These are phyloP conservation scores for Xylariales sp. DNA, from an alignment of 2,329 filamentous ascomycete species.

Conservation along the genomic window DNA sequence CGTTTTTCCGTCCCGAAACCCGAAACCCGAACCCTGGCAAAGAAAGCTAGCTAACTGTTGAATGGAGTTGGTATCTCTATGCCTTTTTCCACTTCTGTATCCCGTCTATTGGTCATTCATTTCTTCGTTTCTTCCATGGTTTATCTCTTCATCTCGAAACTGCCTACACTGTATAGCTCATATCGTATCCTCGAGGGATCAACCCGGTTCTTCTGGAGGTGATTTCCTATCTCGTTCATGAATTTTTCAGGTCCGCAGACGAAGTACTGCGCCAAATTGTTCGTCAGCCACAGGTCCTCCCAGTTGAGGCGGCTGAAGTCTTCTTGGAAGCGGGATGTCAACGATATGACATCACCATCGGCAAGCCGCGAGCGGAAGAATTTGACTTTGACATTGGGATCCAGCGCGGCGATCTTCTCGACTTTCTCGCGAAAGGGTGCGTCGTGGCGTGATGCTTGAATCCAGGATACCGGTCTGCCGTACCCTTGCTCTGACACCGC, in stretches of 20 bases:
- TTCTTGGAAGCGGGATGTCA: constrained; percentile 58
- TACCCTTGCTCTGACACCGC: constrained; percentile 59
- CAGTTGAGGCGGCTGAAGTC: constrained; percentile 59
- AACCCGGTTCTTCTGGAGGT: constrained; percentile 41
- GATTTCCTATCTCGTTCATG: constrained; percentile 60
- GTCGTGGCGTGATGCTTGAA: constrained; percentile 66
- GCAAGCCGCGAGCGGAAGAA: constrained; percentile 64
- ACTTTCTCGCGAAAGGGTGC: constrained; percentile 67
- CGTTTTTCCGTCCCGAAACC: constrained; percentile 10
- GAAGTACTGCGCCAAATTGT: constrained; percentile 63
- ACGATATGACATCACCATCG: constrained; percentile 58
- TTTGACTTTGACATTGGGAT: constrained; percentile 54
- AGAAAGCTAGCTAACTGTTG: constrained; percentile 10
- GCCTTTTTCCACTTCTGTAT: constrained; percentile 1
- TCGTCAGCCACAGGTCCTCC: constrained; percentile 59
- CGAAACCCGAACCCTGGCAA: constrained; percentile 2
- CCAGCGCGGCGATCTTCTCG: constrained; percentile 54
- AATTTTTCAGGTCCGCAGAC: constrained; percentile 67
- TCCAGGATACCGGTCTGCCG: constrained; percentile 65
- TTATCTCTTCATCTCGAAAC: constrained; percentile 43
- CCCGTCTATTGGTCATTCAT: constrained; percentile 4
- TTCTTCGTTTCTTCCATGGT: not conserved
- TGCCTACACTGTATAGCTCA: constrained; percentile 46
- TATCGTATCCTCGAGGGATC: constrained; percentile 41
- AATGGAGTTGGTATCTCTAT: constrained; percentile 30